Evolutionary conservation across 2,329 filamentous ascomycete species (phyloP).

Genomic region (Penicillium sp.): DNA sequence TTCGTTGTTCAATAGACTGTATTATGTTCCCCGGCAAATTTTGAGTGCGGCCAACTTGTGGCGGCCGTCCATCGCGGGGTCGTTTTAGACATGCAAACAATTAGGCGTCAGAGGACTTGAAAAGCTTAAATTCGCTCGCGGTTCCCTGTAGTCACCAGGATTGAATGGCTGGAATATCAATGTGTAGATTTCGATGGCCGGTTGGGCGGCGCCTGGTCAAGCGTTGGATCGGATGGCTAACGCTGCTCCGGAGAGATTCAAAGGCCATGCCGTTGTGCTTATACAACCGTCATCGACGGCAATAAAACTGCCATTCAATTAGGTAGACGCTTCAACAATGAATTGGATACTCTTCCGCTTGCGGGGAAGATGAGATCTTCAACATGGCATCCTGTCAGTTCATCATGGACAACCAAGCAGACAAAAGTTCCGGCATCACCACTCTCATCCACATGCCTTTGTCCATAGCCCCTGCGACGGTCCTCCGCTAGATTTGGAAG

Average conservation of each 20-base stretch:
- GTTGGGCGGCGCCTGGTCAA: constrained; percentile 17
- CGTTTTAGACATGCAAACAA: constrained; percentile 12
- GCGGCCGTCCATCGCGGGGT: constrained; percentile 16
- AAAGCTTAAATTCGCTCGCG: constrained; percentile 8
- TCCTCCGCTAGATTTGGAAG: constrained; percentile 10
- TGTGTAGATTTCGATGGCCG: constrained; percentile 20
- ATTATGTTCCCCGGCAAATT: constrained; percentile 19
- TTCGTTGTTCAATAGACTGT: constrained; percentile 18
- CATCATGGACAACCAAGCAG: constrained; percentile 6
- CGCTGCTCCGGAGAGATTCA: constrained; percentile 17
- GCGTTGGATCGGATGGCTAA: constrained; percentile 16
- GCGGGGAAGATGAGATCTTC: constrained; percentile 6
- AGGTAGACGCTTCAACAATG: too few relatives aligned
- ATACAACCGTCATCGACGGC: constrained; percentile 17
- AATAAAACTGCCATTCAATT: too few relatives aligned
- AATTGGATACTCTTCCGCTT: constrained; percentile 11
- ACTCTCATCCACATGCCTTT: constrained; percentile 10
- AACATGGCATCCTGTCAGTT: constrained; percentile 13
- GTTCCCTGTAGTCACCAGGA: constrained; percentile 14
- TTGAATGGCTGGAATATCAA: constrained; percentile 21
- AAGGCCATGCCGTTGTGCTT: constrained; percentile 16
- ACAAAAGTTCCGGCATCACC: constrained; percentile 3
- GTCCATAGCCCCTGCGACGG: constrained; percentile 8
- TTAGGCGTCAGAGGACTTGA: constrained; percentile 18
- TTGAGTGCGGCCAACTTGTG: constrained; percentile 17